These are phyloP conservation scores for Alternaria triticina DNA, from an alignment of 2,329 filamentous ascomycete genomes.

Conservation along the genomic window DNA sequence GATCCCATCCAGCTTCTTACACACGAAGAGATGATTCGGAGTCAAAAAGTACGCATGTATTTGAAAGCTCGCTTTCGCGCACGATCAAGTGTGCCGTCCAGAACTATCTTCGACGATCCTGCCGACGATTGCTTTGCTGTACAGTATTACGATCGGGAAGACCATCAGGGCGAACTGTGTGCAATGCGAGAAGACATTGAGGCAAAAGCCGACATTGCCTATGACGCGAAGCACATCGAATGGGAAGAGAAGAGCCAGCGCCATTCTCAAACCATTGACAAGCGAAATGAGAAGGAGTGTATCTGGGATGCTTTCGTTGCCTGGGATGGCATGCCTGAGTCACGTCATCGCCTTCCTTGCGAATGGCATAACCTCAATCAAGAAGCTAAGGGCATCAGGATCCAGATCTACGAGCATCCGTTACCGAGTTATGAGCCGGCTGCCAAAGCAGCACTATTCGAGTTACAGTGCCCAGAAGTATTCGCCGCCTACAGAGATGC, in stretches of 20 bases:
- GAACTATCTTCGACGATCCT: slow-evolving; percentile 59
- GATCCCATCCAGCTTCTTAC: slow-evolving; percentile 62
- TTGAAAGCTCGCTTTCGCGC: slow-evolving; percentile 49
- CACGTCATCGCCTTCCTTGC: slow-evolving; percentile 45
- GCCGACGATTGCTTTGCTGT: slow-evolving; percentile 54
- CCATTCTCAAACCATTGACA: slow-evolving; percentile 8
- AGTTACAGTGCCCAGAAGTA: slow-evolving; percentile 55
- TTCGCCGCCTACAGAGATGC: slow-evolving; percentile 60
- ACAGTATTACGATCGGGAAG: slow-evolving; percentile 51
- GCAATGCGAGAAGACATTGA: slow-evolving; percentile 47
- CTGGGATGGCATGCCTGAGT: slow-evolving; percentile 1
- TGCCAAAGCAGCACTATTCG: slow-evolving; percentile 59
- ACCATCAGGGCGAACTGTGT: slow-evolving; percentile 28
- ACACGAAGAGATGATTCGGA: slow-evolving; percentile 56
- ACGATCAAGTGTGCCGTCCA: slow-evolving; percentile 16
- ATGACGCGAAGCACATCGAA: slow-evolving; percentile 49
- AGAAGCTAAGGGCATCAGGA: slow-evolving; percentile 49
- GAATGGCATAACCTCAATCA: slow-evolving; percentile 53
- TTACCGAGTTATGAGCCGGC: slow-evolving; percentile 50
- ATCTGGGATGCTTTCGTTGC: slow-evolving; percentile 39
- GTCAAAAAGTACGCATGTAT: slow-evolving; percentile 60
- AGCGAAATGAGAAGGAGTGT: slow-evolving; percentile 41
- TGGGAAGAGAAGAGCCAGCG: slow-evolving; percentile 39
- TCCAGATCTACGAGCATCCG: slow-evolving; percentile 58
- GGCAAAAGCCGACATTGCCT: slow-evolving; percentile 30